These are phyloP conservation scores for Aspergillus fijiensis DNA, from an alignment of 2,329 filamentous ascomycete genomes.

Conservation along the genomic window DNA sequence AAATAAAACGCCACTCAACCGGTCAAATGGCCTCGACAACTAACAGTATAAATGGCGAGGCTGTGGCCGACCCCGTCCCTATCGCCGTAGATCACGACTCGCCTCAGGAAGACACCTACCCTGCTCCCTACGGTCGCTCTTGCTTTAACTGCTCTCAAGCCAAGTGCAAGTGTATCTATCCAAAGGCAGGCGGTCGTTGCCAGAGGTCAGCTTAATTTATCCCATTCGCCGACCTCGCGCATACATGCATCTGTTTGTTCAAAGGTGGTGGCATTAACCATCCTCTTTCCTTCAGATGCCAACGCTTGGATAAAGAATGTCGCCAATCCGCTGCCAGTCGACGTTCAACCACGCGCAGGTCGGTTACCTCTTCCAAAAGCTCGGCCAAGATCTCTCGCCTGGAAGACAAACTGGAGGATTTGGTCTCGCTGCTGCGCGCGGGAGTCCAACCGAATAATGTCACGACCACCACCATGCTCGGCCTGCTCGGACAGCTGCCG, in stretches of 20 bases:
- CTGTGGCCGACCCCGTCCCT: neutral
- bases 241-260: too few relatives aligned
- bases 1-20: neutral
- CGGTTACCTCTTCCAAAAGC: slow-evolving; percentile 1
- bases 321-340: slow-evolving; percentile 37
- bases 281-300: slow-evolving; percentile 32
- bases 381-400: slow-evolving; percentile 22
- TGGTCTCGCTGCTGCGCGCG: slow-evolving; percentile 26
- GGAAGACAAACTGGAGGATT: slow-evolving; percentile 27
- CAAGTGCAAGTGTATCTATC: slow-evolving; percentile 26
- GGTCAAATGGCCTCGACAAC: neutral
- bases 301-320: slow-evolving; percentile 45
- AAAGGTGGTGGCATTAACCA: neutral
- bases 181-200: slow-evolving; percentile 2
- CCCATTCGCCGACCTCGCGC: too few relatives aligned
- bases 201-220: slow-evolving; percentile 8
- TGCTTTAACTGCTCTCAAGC: slow-evolving; percentile 25
- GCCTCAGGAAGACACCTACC: slow-evolving; percentile 5
- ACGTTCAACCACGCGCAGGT: slow-evolving; percentile 21
- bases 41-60: neutral
- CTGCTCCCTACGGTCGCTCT: slow-evolving; percentile 15
- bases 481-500: neutral
- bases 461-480: neutral
- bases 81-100: neutral
- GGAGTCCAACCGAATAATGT: neutral